These are phyloP conservation scores for Combretum micranthum DNA, from an alignment of 345 rosid genomes.

Conservation along the genomic window DNA sequence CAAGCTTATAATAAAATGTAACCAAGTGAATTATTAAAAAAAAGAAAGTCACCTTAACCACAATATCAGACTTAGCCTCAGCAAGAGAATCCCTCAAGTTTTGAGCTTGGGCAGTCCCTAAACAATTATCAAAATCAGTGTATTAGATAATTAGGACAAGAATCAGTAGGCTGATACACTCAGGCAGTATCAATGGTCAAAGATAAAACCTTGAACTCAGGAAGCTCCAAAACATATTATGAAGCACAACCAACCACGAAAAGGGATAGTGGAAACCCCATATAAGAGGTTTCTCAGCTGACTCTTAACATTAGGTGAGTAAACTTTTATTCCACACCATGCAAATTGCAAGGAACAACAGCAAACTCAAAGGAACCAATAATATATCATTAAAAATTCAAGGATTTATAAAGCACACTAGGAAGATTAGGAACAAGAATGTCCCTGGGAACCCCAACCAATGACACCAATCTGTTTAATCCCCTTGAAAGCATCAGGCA, in stretches of 20 bases:
- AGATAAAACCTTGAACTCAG: too few species aligned
- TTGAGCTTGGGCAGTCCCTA: slow-evolving; percentile 97
- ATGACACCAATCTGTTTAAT: slow-evolving; percentile 87
- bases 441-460: slow-evolving; percentile 96
- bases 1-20: not conserved
- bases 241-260: too few species aligned
- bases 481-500: slow-evolving; percentile 82
- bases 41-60: slow-evolving; percentile 56
- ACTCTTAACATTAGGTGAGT: too few species aligned
- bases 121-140: not conserved
- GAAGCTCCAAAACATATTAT: too few species aligned
- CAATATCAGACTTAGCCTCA: slow-evolving; percentile 72
- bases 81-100: slow-evolving; percentile 85
- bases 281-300: too few species aligned
- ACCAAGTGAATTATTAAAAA: too few species aligned
- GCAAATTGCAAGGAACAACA: too few species aligned
- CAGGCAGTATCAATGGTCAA: too few species aligned
- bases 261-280: too few species aligned
- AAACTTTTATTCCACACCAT: too few species aligned
- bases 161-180: not conserved
- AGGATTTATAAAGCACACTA: not conserved
- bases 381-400: not conserved
- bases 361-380: not conserved
- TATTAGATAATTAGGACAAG: not conserved
- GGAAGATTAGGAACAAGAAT: not conserved